Percentiles rank a stretch among this genome's conserved stretches.
Conservation (phyloP, 257 asterid species). For the Linderniella brevidens region DNA sequence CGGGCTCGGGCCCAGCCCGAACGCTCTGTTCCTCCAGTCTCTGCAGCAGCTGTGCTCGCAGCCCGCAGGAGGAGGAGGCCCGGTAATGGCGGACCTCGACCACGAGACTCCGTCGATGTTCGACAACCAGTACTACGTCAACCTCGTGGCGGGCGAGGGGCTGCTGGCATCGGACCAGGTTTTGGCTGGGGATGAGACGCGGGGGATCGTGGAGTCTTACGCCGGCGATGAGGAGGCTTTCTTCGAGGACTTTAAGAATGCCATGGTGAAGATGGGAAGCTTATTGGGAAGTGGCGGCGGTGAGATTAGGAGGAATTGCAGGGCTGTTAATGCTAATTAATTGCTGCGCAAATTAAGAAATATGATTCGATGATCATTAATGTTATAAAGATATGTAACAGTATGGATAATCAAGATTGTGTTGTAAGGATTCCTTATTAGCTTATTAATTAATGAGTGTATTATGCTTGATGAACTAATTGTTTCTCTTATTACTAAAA, state of each 20-base stretch:
- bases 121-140: slow-evolving; percentile 59
- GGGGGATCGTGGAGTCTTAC: slow-evolving; percentile 22
- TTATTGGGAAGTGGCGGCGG: slow-evolving; percentile 20
- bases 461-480: too few species aligned
- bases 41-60: slow-evolving; percentile 48
- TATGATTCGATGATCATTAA: too few species aligned
- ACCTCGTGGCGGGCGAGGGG: slow-evolving; percentile 58
- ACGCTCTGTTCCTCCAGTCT: slow-evolving; percentile 40
- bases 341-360: too few species aligned
- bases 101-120: slow-evolving; percentile 33
- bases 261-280: slow-evolving; percentile 72
- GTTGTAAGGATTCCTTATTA: too few species aligned
- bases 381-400: too few species aligned
- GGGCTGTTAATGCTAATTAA: slow-evolving; percentile 36
- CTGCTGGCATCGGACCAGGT: slow-evolving; percentile 59
- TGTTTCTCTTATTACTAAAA: too few species aligned
- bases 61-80: slow-evolving; percentile 17
- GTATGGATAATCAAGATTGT: too few species aligned
- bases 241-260: slow-evolving; percentile 32
- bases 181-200: slow-evolving; percentile 25
- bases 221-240: slow-evolving; percentile 21
- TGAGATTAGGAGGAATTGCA: slow-evolving; percentile 49
- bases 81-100: slow-evolving; percentile 52
- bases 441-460: too few species aligned
- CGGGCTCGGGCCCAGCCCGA: too few species aligned